Conservation (phyloP, 2,329 filamentous ascomycete species). For the Colletotrichum musae region DNA sequence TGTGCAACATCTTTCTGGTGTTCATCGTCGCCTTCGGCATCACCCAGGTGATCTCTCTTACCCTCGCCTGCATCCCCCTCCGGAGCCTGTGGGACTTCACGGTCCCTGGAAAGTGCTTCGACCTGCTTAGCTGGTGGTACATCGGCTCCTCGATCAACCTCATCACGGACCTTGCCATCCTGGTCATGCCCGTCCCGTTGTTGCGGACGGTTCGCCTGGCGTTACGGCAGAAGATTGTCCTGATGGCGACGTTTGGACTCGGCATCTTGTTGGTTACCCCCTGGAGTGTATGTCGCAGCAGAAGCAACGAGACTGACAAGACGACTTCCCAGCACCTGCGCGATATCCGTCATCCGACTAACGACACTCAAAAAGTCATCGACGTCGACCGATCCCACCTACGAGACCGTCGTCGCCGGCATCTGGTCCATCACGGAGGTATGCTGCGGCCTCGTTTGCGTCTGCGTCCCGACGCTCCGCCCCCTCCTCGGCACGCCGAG, state of each 20-base stretch:
- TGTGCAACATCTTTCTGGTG: slow-evolving; percentile 45
- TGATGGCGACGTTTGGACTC: slow-evolving; percentile 44
- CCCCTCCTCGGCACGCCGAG: slow-evolving; percentile 44
- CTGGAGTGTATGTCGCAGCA: too few species aligned
- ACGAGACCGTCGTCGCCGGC: slow-evolving; percentile 46
- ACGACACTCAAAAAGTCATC: slow-evolving; percentile 48
- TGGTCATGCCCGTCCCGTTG: slow-evolving; percentile 45
- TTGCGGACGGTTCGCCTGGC: slow-evolving; percentile 42
- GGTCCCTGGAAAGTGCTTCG: slow-evolving; percentile 45
- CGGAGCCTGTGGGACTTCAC: slow-evolving; percentile 45
- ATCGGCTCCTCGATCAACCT: slow-evolving; percentile 48
- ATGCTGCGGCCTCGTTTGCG: slow-evolving; percentile 55
- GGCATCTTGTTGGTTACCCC: slow-evolving; percentile 45
- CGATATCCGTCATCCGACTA: slow-evolving; percentile 49
- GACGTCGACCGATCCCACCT: slow-evolving; percentile 50
- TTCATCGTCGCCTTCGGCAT: slow-evolving; percentile 48
- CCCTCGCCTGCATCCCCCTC: slow-evolving; percentile 47
- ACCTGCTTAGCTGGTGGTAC: slow-evolving; percentile 46
- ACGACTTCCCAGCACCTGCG: slow-evolving; percentile 42
- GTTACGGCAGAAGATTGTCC: slow-evolving; percentile 42
- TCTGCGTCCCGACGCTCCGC: slow-evolving; percentile 55
- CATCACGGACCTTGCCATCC: slow-evolving; percentile 46
- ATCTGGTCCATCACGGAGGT: slow-evolving; percentile 58
- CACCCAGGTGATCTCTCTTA: slow-evolving; percentile 46
- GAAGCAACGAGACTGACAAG: not conserved